phyloP scores from a whole-genome alignment of 768 basidiomycete genomes.

The Mycena venus region DNA sequence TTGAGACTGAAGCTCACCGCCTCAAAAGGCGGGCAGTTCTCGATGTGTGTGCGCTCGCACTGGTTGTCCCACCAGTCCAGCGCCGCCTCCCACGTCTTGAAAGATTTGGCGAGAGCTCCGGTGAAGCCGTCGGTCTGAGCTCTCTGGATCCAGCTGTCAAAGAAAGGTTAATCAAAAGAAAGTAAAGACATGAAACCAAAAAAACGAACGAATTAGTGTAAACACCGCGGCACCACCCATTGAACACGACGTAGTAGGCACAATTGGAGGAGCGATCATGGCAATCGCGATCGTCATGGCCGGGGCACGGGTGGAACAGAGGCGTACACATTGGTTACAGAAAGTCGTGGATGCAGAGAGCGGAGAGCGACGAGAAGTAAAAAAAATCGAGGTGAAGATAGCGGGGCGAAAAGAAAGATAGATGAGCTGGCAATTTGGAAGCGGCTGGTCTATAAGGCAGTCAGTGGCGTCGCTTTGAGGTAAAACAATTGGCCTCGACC shows the following conservation, averaged over 20 bases:
- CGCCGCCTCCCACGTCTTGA: neutral
- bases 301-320: neutral
- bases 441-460: too few relatives aligned
- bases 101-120: constrained; percentile 13
- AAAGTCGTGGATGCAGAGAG: too few relatives aligned
- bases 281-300: neutral
- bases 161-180: too few relatives aligned
- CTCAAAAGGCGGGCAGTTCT: neutral
- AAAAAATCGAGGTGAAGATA: too few relatives aligned
- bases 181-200: neutral
- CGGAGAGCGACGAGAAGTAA: too few relatives aligned
- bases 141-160: constrained; percentile 10
- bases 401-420: too few relatives aligned
- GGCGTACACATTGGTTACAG: too few relatives aligned
- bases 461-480: too few relatives aligned
- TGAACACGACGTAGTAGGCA: neutral
- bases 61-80: neutral
- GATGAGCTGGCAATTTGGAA: too few relatives aligned
- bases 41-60: neutral
- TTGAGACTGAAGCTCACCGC: neutral
- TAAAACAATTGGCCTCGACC: too few relatives aligned
- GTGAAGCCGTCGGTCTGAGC: too few relatives aligned
- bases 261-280: neutral
- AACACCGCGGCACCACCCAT: neutral
- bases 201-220: constrained; percentile 1